Base-by-base conservation (phyloP, 345 rosid genomes). In the Arabidopsis suecica region DNA sequence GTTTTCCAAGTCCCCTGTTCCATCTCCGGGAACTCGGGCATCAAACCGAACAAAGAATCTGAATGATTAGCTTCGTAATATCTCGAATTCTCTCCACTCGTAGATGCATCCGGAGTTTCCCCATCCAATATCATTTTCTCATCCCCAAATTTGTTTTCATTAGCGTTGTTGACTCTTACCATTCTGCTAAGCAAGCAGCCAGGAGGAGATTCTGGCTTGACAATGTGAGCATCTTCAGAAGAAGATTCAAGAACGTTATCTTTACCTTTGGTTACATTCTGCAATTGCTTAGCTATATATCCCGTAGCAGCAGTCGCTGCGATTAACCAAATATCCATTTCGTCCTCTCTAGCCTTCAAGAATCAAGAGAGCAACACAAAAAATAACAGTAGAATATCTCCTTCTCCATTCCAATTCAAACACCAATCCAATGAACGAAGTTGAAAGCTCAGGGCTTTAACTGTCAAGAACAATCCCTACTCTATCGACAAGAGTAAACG, bases 271-370 rank as follows among this genome's bases (percentile, higher is more conserved):
- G 83, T 80, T 71, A 77, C 38, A 73, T 82, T 87, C 76, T 85
- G 80, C 82, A 85, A 82, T 34, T 83, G 81, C 82, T 80, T 91
- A 45, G 86, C 82, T 73, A 90, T 64, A 71, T 84, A 91, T 30
- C 91, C 93, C 2, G 91, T 86, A n/a, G 92, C 93, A 41, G 98
- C 96, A 1, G 91, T 89, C 0, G 86, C 97, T 59, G 81, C 91
- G 49, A 91, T 80, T 76, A 85, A 79, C 97, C 91, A 91, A 30
- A 82, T 61, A 76, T 89, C 96, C 98, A 94, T 94, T 54, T 75
- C 63, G 4, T 13, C 67, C 11, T 75, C 62, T 41, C 72, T 68
- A 5, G 45, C 12, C 28, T 25, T 44, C 38, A 28, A 66, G 59
- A 76, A 55, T 76, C 71, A 61, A 68, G 64, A 61, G 61, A 53